Percentiles rank a stretch among this genome's conserved stretches.
Evolutionary conservation across 148 eudicot genomes (phyloP).

Genomic region (Fallopia convolvulus): DNA sequence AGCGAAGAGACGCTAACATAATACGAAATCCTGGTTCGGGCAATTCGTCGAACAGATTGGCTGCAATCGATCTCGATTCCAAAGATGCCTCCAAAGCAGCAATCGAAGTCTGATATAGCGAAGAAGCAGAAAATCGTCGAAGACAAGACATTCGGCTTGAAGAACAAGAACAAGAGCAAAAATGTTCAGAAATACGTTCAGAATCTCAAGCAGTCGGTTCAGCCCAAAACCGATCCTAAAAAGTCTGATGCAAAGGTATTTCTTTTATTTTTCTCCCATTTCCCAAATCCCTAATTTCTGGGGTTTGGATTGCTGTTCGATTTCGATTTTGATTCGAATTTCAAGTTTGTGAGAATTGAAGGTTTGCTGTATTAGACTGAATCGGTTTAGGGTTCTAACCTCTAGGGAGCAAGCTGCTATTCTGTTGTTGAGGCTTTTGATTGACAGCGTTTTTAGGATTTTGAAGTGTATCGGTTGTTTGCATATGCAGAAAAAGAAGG

Average conservation of each 20-base stretch:
- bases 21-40: not conserved
- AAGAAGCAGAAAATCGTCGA: constrained; percentile 88
- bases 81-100: constrained; percentile 82
- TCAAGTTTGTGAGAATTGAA: too few relatives aligned
- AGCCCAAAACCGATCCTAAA: constrained; percentile 62
- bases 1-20: too few relatives aligned
- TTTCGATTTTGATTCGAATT: too few relatives aligned
- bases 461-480: not conserved
- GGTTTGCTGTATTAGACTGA: too few relatives aligned
- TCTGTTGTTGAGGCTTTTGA: too few relatives aligned
- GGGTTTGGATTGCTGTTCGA: too few relatives aligned
- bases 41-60: not conserved
- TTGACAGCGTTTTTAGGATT: too few relatives aligned
- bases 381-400: not conserved
- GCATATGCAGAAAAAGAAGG: constrained; percentile 74
- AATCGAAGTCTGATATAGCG: constrained; percentile 70
- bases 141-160: constrained; percentile 91
- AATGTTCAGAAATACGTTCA: constrained; percentile 93
- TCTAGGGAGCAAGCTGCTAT: too few relatives aligned
- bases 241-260: constrained; percentile 63
- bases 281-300: too few relatives aligned
- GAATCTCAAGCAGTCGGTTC: constrained; percentile 50
- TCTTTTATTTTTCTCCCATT: too few relatives aligned
- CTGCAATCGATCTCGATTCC: not conserved
- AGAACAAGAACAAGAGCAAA: constrained; percentile 84